Percentiles rank a stretch among this genome's conserved stretches.
Conservation (phyloP, 2,329 filamentous ascomycete species). For the Cercospora berteroae region DNA sequence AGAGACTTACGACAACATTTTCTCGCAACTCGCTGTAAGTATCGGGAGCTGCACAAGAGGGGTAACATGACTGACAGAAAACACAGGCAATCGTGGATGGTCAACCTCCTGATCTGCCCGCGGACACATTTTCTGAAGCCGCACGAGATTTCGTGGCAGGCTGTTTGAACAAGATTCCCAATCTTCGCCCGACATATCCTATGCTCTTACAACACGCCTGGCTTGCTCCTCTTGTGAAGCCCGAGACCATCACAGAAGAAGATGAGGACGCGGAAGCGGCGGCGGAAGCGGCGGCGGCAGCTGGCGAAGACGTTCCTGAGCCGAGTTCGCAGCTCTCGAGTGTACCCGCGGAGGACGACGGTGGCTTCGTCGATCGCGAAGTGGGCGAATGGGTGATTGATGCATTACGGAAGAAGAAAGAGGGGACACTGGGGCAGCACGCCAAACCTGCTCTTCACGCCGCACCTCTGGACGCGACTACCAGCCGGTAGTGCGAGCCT, state of each 20-base stretch:
- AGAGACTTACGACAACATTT: slow-evolving; percentile 97
- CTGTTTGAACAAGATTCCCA: slow-evolving; percentile 89
- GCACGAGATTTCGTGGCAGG: slow-evolving; percentile 84
- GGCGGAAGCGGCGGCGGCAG: slow-evolving; percentile 24
- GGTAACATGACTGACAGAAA: slow-evolving; percentile 22
- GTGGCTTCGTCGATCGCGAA: slow-evolving; percentile 63
- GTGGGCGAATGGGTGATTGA: slow-evolving; percentile 80
- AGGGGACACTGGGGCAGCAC: slow-evolving; percentile 54
- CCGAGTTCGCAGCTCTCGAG: slow-evolving; percentile 29
- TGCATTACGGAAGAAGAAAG: slow-evolving; percentile 65
- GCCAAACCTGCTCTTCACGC: slow-evolving; percentile 82
- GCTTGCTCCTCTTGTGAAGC: slow-evolving; percentile 73
- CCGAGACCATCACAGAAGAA: slow-evolving; percentile 70
- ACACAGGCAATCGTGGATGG: slow-evolving; percentile 91
- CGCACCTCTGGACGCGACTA: slow-evolving; percentile 69
- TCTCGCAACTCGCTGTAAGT: slow-evolving; percentile 93
- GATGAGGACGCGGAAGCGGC: slow-evolving; percentile 58
- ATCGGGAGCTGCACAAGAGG: background rate
- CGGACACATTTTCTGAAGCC: slow-evolving; percentile 71
- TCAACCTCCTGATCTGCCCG: slow-evolving; percentile 84
- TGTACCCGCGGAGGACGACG: slow-evolving; percentile 38
- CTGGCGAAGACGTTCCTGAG: slow-evolving; percentile 19
- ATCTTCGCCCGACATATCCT: slow-evolving; percentile 87
- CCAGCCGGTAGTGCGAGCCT: slow-evolving; percentile 11
- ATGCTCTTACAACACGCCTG: slow-evolving; percentile 88